phyloP scores from a whole-genome alignment of 1,284 basidiomycete genomes.

The Papiliotrema flavescens region DNA sequence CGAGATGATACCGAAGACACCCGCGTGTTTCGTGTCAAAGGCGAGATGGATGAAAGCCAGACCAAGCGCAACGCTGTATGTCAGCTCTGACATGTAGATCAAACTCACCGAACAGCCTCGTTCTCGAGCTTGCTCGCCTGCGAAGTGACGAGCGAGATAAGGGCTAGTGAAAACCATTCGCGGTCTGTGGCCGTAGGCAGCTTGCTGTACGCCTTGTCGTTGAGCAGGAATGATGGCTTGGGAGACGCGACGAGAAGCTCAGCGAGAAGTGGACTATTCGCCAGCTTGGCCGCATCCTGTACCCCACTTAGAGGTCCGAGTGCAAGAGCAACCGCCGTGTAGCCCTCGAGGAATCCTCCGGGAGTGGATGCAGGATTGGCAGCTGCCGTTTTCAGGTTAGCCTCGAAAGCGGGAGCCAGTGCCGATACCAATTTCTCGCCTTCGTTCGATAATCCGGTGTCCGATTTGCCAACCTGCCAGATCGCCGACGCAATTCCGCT shows the following conservation, averaged over 20 bases:
- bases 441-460: conserved; percentile 47
- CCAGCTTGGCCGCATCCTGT: conserved; percentile 23
- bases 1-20: conserved; percentile 55
- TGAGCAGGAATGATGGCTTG: conserved; percentile 80
- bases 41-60: conserved; percentile 65
- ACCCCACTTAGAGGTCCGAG: conserved; percentile 57
- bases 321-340: conserved; percentile 67
- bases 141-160: conserved; percentile 56
- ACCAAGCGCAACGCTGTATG: conserved; percentile 59
- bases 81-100: neutral
- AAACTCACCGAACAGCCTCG: conserved; percentile 58
- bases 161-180: conserved; percentile 70
- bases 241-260: conserved; percentile 46
- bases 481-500: conserved; percentile 56
- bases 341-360: conserved; percentile 74
- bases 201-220: conserved; percentile 81
- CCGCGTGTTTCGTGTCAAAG: conserved; percentile 57
- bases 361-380: conserved; percentile 57
- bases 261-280: conserved; percentile 39
- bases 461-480: conserved; percentile 46
- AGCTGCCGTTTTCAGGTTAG: conserved; percentile 57
- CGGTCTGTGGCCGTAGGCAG: conserved; percentile 64
- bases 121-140: conserved; percentile 58
- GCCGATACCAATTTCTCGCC: conserved; percentile 54
- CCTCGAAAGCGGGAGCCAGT: conserved; percentile 63